Conservation (phyloP, 768 basidiomycete genomes). For the Pleurotus salmoneostramineus region DNA sequence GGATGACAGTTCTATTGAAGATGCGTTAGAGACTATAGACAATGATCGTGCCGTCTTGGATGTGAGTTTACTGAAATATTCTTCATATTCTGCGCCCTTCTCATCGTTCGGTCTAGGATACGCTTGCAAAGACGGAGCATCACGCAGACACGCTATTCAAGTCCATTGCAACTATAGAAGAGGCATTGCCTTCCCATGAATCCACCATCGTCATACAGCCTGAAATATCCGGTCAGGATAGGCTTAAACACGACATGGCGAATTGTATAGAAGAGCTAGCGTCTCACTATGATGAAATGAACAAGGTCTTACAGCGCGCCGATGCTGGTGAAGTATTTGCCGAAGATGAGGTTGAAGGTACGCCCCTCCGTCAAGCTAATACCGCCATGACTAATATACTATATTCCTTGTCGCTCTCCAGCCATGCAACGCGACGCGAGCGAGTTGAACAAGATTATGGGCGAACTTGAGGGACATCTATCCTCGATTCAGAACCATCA, state of each 20-base stretch:
- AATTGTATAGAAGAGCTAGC: slow-evolving; percentile 65
- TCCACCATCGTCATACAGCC: slow-evolving; percentile 36
- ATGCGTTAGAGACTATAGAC: slow-evolving; percentile 70
- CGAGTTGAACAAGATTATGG: slow-evolving; percentile 71
- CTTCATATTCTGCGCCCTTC: neutral
- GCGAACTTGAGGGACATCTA: slow-evolving; percentile 62
- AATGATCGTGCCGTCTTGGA: slow-evolving; percentile 64
- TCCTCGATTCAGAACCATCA: slow-evolving; percentile 48
- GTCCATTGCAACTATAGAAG: slow-evolving; percentile 53
- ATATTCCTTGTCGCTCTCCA: slow-evolving; percentile 20
- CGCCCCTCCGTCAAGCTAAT: slow-evolving; percentile 2
- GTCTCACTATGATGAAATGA: slow-evolving; percentile 78
- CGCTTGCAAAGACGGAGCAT: slow-evolving; percentile 57
- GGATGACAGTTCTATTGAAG: slow-evolving; percentile 78
- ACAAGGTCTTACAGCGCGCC: slow-evolving; percentile 55
- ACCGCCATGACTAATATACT: neutral
- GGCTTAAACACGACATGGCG: slow-evolving; percentile 55
- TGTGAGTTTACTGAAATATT: slow-evolving; percentile 45
- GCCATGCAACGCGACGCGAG: slow-evolving; percentile 82
- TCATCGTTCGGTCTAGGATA: slow-evolving; percentile 38
- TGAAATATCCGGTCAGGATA: slow-evolving; percentile 54
- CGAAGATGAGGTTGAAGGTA: slow-evolving; percentile 70
- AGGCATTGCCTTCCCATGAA: slow-evolving; percentile 40
- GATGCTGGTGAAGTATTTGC: slow-evolving; percentile 66
- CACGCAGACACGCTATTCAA: slow-evolving; percentile 61